Percentiles rank a stretch among this genome's conserved stretches.
These are phyloP conservation scores for Trypanosoma scelopori DNA, from an alignment of 208 protist genomes.

Conservation along the genomic window DNA sequence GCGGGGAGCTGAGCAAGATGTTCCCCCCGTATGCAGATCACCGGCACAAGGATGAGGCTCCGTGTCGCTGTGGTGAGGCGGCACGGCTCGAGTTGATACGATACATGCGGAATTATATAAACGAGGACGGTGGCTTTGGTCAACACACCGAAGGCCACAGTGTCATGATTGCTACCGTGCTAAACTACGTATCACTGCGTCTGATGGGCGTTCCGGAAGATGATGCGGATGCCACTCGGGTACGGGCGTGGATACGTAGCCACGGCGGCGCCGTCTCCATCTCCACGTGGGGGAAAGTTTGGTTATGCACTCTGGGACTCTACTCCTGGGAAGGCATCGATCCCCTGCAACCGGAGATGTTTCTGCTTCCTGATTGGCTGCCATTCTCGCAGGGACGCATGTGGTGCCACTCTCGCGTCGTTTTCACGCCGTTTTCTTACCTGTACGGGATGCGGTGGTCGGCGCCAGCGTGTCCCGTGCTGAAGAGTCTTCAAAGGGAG, in stretches of 20 bases:
- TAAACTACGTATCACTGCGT: constrained; percentile 95
- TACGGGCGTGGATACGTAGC: constrained; percentile 75
- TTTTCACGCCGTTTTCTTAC: constrained; percentile 97
- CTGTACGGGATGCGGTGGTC: constrained; percentile 91
- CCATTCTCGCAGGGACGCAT: constrained; percentile 86
- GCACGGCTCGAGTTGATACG: constrained; percentile 88
- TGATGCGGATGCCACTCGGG: constrained; percentile 57
- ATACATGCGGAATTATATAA: constrained; percentile 95
- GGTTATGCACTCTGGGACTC: constrained; percentile 90
- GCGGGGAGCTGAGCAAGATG: constrained; percentile 59
- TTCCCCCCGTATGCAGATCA: constrained; percentile 53
- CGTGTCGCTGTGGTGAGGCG: constrained; percentile 53
- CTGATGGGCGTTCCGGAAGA: constrained; percentile 88
- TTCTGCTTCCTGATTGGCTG: constrained; percentile 90
- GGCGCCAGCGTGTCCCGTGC: constrained; percentile 45
- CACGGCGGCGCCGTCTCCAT: constrained; percentile 88
- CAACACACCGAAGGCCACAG: constrained; percentile 95
- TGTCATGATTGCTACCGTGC: constrained; percentile 95
- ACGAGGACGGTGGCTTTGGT: constrained; percentile 95
- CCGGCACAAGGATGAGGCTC: constrained; percentile 38
- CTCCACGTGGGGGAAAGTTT: constrained; percentile 97
- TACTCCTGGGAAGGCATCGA: constrained; percentile 95
- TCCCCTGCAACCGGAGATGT: constrained; percentile 93
- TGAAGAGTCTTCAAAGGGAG: constrained; percentile 84
- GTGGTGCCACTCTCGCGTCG: constrained; percentile 97